Evolutionary conservation across 179 eudicot species (phyloP), one percentile per base, ranked within the genome.

Genomic region (Beta macrorhiza): DNA sequence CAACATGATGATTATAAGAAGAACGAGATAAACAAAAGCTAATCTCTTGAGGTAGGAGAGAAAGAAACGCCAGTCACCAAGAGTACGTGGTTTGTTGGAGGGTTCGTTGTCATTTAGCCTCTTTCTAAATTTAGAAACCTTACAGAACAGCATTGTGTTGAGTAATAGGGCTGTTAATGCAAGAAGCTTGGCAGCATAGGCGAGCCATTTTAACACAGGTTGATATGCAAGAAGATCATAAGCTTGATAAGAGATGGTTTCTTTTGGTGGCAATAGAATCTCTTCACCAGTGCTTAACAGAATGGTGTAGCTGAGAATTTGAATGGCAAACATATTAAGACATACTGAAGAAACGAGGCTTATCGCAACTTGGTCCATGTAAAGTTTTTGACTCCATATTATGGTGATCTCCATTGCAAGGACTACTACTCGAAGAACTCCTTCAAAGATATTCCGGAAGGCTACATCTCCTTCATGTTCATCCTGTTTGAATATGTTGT

Each of bases 281-380:
- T 83, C 79, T 8, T 16, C 5, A 73, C 71, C 64, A 29, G 6
- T 59, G 22, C 79, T 73, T 58, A 83, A 49, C 16, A 79, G 76
- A 53, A 83, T 22, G 14, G 78, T 47, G 61, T 82, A 82, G 4
- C 67, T 80, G 8, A 83, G 25, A 51, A 58, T 22, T 65, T 78
- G 81, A 55, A 77, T 22, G 14, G 51, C 59, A 17, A 86, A 77
- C 86, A 83, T 73, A 44, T 63, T 49, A 12, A 78, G 64, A n/a
- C 84, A 86, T 32, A 86, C 63, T 42, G 69, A 75, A 72, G 80
- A 74, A 83, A 63, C 45, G 29, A 76, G 17, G 14, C 69, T 81
- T 15, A 14, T 1, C 1, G 42, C n/a, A 47, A 67, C 76, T 56
- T 47, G 44, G 59, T 67, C 70, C 63, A 80, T 78, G 77, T 86